Evolutionary conservation across 257 asterid genomes (phyloP).

Genomic region (Solanum neorickii): DNA sequence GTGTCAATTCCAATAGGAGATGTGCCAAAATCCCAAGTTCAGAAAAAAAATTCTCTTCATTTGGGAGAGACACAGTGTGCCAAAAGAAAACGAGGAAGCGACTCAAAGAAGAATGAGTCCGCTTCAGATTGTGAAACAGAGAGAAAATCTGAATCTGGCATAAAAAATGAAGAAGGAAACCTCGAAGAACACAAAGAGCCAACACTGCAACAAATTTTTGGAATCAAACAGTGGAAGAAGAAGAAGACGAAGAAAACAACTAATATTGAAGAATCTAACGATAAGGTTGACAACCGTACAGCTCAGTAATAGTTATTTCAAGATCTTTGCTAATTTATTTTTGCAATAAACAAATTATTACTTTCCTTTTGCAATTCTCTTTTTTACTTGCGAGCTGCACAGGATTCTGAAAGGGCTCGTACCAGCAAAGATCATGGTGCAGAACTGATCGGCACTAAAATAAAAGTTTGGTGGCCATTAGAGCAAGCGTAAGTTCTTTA

Average conservation of each 20-base stretch:
- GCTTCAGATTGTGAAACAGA: not conserved
- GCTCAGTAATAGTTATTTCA: not conserved
- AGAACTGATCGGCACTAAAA: constrained; percentile 34
- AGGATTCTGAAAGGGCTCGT: constrained; percentile 10
- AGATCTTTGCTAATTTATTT: not conserved
- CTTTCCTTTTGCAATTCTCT: not conserved
- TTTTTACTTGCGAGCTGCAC: not conserved
- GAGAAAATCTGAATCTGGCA: not conserved
- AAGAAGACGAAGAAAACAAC: not conserved
- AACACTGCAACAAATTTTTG: constrained; percentile 4
- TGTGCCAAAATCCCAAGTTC: not conserved
- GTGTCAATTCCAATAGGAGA: not conserved
- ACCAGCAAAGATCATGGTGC: constrained; percentile 16
- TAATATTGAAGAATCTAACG: not conserved
- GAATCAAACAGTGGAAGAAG: not conserved
- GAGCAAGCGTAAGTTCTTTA: constrained; percentile 25
- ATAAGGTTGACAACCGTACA: not conserved
- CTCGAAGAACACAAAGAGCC: constrained; percentile 3
- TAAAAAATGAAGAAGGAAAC: constrained; percentile 12
- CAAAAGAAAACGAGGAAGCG: not conserved
- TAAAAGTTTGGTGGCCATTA: constrained; percentile 46
- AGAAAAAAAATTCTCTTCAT: not conserved
- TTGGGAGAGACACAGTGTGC: not conserved
- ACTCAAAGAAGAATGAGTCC: not conserved
- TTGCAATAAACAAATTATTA: not conserved